A percentile compares a stretch with the other conserved stretches of the same genome.
phyloP scores from a whole-genome alignment of 164 flowering plant species.

The Vitis rupestris region DNA sequence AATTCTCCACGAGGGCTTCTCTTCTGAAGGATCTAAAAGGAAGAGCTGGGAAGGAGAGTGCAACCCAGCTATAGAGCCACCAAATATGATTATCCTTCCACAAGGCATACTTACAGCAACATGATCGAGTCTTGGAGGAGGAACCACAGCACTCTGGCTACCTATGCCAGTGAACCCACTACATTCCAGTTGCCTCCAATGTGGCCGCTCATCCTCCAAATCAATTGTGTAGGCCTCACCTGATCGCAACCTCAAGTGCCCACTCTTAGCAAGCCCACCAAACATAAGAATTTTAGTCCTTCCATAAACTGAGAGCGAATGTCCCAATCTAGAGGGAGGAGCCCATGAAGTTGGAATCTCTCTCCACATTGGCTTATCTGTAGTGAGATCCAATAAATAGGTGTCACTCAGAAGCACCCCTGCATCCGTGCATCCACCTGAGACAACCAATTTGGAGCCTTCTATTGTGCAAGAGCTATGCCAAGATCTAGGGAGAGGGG shows the following conservation, averaged over 20 bases:
- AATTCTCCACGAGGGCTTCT: conserved; percentile 82
- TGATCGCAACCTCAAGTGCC: conserved; percentile 66
- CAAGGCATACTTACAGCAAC: conserved; percentile 91
- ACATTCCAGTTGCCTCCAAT: conserved; percentile 73
- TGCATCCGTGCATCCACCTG: conserved; percentile 90
- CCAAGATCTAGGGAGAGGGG: conserved; percentile 89
- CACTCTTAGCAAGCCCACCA: conserved; percentile 87
- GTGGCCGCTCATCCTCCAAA: conserved; percentile 63
- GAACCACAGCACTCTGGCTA: conserved; percentile 56
- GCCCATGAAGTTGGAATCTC: conserved; percentile 71
- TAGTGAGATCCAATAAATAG: conserved; percentile 64
- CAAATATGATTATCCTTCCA: conserved; percentile 77
- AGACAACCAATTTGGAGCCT: conserved; percentile 76
- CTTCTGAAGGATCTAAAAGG: conserved; percentile 80
- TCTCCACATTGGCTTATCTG: conserved; percentile 71
- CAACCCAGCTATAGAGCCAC: conserved; percentile 84
- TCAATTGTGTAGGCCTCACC: conserved; percentile 83
- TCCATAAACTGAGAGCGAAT: conserved; percentile 82
- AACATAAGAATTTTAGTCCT: conserved; percentile 77
- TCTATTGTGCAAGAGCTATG: conserved; percentile 87
- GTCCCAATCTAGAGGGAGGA: conserved; percentile 83
- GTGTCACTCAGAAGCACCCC: conserved; percentile 84
- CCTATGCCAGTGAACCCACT: conserved; percentile 46
- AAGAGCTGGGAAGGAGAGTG: conserved; percentile 88
- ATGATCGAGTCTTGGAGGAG: conserved; percentile 89